Evolutionary conservation across 768 basidiomycete species (phyloP), one percentile per base, ranked within the genome.

Genomic region (Aureoboletus auriporus): DNA sequence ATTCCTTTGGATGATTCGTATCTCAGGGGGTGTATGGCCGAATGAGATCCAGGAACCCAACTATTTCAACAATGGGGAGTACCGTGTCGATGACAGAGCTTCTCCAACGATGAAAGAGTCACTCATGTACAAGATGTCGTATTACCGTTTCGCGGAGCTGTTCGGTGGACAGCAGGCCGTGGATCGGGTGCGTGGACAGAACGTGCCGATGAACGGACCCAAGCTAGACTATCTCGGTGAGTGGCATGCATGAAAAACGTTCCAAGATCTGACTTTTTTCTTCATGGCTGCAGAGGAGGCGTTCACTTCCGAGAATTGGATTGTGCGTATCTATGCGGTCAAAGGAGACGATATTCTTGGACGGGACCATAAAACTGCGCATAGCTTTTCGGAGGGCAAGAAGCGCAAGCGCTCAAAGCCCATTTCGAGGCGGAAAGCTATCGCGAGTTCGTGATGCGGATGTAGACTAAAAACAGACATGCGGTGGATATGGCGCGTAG

Each of bases 261-360:
- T 52, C 0, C 1, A 12, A 9, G 12, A 28, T 42, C 43, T 60
- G 20, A 63, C 17, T 3, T 35, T n/a, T 41, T 30, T 13, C 8
- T 2, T 2, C 12, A 9, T 31, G 6, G 33, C 1, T 50, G 9
- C 53, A 91, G 92, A 99, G 54, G 96, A 99, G 69, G 96, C 95
- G 8, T 99, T 94, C 75, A 99, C 96, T 2, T 91, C 93, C 7
- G 96, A 99, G 74, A 99, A 99, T 70, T 99, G 96, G 96, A 95
- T 99, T 56, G 95, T 93, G 50, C 87, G 96, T 33, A 95, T 99
- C 62, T 99, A 90, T 63, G 76, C 90, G 61, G 96, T 98, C 38
- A 93, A 90, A 71, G 93, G 92, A 61, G 93, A 96, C 43, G 96
- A 98, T 66, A 68, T 80, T 13, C 76, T 99, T 2, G 94, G 93